Evolutionary conservation across 2,329 filamentous ascomycete genomes (phyloP).

Genomic region (Mollisia scopiformis): DNA sequence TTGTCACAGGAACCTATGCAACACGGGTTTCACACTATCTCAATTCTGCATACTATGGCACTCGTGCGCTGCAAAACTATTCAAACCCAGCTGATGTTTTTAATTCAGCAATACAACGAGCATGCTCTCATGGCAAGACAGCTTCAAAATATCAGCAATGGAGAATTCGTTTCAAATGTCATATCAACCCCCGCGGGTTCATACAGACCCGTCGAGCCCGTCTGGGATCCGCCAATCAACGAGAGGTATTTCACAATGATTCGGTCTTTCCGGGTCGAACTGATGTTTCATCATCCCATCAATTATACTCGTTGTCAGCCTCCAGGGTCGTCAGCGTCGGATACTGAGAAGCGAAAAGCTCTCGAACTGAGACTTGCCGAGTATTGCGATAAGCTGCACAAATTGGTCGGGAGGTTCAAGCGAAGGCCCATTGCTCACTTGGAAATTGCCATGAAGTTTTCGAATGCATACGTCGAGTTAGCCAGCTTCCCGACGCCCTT

Average conservation of each 20-base stretch:
- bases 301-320: too few species aligned
- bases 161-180: not conserved
- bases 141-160: constrained; percentile 33
- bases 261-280: constrained; percentile 15
- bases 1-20: not conserved
- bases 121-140: constrained; percentile 83
- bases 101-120: constrained; percentile 80
- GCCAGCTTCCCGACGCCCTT: too few species aligned
- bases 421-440: constrained; percentile 8
- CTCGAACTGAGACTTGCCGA: constrained; percentile 13
- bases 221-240: constrained; percentile 12
- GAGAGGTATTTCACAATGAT: constrained; percentile 18
- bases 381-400: constrained; percentile 23
- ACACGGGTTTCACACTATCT: constrained; percentile 64
- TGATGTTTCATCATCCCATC: constrained; percentile 5
- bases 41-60: constrained; percentile 83
- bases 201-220: constrained; percentile 6
- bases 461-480: not conserved
- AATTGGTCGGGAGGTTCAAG: constrained; percentile 19
- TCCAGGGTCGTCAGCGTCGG: not conserved
- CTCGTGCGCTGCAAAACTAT: too few species aligned
- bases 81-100: constrained; percentile 84
- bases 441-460: constrained; percentile 11
- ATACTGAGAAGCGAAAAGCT: constrained; percentile 1
- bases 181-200: constrained; percentile 28